Base-by-base conservation (phyloP, 2,329 filamentous ascomycete genomes). In the Xylariaceae sp. region DNA sequence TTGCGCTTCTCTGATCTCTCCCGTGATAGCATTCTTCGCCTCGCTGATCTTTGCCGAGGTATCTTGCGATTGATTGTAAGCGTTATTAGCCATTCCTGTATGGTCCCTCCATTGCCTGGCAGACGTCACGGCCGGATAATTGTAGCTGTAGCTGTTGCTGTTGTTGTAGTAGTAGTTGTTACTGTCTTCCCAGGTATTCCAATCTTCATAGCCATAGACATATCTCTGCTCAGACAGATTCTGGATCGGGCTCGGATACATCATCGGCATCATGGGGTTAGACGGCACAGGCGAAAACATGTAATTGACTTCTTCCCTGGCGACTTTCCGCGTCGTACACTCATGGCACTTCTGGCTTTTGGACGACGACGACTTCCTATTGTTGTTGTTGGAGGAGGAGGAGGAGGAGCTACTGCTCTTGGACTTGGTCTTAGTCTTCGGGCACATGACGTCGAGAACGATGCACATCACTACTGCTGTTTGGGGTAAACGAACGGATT, bases 101-200 rank as follows among this genome's bases (percentile, higher is more conserved):
- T 65, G 55, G 1, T 61, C 52, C 44, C 51, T 54, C 62, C 63
- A 65, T 40, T 62, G 56, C 39, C 56, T 53, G 32, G 44, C 58
- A 32, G 64, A 58, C 12, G 64, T 48, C 26, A 60, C 47, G 6
- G 48, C 51, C 6, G 62, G 61, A 19, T 59, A 57, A 34, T 60
- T 19, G 19, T 19, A 19, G 19, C 1, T 19, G 19, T 19, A 19
- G 19, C 19, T 19, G 19, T 19, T 19, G 19, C 19, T 19, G 19
- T 19, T 19, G 19, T 19, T 19, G 19, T 19, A 19, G 19, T 19
- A 19, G 19, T 19, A 19, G 19, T 19, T 19, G 19, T 19, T 19
- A 19, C 19, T 54, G 47, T 61, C 59, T 29, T 56, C 59, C 50
- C 53, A 58, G 39, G 55, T 34, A 29, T 54, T 12, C 48, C 43